Percentiles rank a stretch among this genome's conserved stretches.
These are phyloP conservation scores for Petunia axillaris DNA, from an alignment of 257 asterid species.

Conservation along the genomic window DNA sequence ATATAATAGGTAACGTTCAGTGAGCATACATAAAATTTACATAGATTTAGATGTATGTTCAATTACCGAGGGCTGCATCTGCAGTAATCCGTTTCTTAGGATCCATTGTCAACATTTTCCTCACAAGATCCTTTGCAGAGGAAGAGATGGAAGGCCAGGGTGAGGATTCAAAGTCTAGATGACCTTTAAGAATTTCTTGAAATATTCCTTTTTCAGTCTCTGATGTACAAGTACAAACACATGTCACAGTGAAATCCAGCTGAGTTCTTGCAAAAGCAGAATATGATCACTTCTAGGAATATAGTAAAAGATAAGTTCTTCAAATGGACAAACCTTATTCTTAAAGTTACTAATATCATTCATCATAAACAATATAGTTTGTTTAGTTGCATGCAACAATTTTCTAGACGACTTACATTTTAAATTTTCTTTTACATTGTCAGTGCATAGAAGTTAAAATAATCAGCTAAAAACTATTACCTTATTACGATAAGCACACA, in stretches of 20 bases:
- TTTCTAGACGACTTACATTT: not conserved
- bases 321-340: not conserved
- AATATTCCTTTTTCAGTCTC: constrained; percentile 47
- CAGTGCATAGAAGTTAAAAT: not conserved
- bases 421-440: not conserved
- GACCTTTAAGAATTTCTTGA: constrained; percentile 37
- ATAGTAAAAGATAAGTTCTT: not conserved
- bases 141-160: constrained; percentile 56
- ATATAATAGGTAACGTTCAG: not conserved
- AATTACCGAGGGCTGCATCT: constrained; percentile 45
- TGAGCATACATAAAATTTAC: not conserved
- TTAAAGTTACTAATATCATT: not conserved
- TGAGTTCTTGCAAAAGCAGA: not conserved
- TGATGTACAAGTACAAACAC: constrained; percentile 25
- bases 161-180: constrained; percentile 42
- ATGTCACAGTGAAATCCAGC: not conserved
- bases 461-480: not conserved
- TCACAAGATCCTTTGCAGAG: constrained; percentile 49
- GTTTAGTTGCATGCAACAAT: not conserved
- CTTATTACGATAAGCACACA: not conserved
- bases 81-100: constrained; percentile 49
- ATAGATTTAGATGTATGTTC: not conserved
- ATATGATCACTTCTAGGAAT: not conserved
- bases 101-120: constrained; percentile 44
- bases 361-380: not conserved